Evolutionary conservation across 2,329 filamentous ascomycete species (phyloP).

Genomic region (Chrysoporthe austroafricana): DNA sequence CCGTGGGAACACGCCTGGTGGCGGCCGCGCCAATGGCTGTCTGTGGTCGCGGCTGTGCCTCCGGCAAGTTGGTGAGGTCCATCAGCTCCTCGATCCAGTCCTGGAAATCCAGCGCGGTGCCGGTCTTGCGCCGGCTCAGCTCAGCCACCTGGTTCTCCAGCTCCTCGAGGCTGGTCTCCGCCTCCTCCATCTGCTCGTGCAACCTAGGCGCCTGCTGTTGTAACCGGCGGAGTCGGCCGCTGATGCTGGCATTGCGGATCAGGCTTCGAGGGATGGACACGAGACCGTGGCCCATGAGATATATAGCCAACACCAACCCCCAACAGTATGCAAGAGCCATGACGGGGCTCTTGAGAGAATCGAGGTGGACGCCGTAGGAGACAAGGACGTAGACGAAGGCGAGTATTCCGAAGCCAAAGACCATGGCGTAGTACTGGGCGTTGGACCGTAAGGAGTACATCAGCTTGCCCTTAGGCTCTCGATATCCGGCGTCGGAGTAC

Average conservation of each 20-base stretch:
- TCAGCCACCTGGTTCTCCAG: conserved; percentile 81
- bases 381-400: conserved; percentile 85
- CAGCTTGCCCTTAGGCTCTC: conserved; percentile 79
- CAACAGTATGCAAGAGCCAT: conserved; percentile 97
- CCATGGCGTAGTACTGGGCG: conserved; percentile 83
- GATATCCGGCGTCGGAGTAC: conserved; percentile 92
- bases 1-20: conserved; percentile 65
- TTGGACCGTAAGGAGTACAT: conserved; percentile 86
- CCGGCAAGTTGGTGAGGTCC: conserved; percentile 73
- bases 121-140: conserved; percentile 79
- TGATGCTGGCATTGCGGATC: conserved; percentile 78
- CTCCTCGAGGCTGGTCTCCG: conserved; percentile 77
- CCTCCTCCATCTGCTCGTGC: conserved; percentile 86
- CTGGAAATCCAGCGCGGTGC: conserved; percentile 73
- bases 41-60: conserved; percentile 54
- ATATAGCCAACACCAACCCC: conserved; percentile 89
- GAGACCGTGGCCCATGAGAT: conserved; percentile 95
- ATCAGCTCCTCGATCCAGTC: conserved; percentile 97
- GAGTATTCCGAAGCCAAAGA: conserved; percentile 70
- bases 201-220: conserved; percentile 79
- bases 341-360: conserved; percentile 77
- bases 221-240: conserved; percentile 72
- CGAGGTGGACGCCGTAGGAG: conserved; percentile 72
- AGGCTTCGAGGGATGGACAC: conserved; percentile 86
- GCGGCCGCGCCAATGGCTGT: conserved; percentile 48